phyloP scores from a whole-genome alignment of 257 asterid species.

The Solanum bulbocastanum region DNA sequence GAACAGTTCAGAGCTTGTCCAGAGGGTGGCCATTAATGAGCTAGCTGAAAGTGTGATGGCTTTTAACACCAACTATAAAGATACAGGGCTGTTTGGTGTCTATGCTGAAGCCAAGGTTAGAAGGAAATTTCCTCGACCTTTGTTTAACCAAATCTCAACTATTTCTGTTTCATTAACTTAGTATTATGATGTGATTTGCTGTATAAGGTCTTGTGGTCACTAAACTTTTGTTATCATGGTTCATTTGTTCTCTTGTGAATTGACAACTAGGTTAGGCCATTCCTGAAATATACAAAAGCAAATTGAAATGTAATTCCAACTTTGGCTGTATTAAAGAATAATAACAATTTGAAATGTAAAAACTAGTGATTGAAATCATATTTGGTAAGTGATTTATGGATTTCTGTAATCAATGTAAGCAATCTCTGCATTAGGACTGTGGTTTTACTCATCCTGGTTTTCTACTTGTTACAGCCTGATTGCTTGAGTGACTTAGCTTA shows the following conservation, averaged over 20 bases:
- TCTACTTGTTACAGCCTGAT: slow-evolving; percentile 50
- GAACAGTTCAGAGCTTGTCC: slow-evolving; percentile 67
- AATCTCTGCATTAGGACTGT: not conserved
- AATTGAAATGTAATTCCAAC: not conserved
- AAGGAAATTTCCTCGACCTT: not conserved
- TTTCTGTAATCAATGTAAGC: not conserved
- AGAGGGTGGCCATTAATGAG: slow-evolving; percentile 63
- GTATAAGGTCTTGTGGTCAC: not conserved
- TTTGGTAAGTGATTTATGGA: not conserved
- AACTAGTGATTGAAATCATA: not conserved
- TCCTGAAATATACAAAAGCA: not conserved
- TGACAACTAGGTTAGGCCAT: not conserved
- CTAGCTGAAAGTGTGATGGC: slow-evolving; percentile 88
- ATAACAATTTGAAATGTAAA: not conserved
- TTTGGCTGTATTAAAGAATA: not conserved
- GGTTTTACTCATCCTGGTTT: not conserved
- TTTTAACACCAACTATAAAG: slow-evolving; percentile 79
- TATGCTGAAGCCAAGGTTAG: slow-evolving; percentile 72
- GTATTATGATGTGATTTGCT: not conserved
- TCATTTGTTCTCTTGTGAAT: not conserved
- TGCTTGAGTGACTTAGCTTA: slow-evolving; percentile 72
- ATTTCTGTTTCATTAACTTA: not conserved
- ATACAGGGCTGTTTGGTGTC: slow-evolving; percentile 86
- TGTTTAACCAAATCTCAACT: not conserved
- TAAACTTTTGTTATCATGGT: not conserved